A percentile compares a stretch with the other conserved stretches of the same genome.
Evolutionary conservation across 2,329 filamentous ascomycete genomes (phyloP).

Genomic region (Rachicladosporium sp.): DNA sequence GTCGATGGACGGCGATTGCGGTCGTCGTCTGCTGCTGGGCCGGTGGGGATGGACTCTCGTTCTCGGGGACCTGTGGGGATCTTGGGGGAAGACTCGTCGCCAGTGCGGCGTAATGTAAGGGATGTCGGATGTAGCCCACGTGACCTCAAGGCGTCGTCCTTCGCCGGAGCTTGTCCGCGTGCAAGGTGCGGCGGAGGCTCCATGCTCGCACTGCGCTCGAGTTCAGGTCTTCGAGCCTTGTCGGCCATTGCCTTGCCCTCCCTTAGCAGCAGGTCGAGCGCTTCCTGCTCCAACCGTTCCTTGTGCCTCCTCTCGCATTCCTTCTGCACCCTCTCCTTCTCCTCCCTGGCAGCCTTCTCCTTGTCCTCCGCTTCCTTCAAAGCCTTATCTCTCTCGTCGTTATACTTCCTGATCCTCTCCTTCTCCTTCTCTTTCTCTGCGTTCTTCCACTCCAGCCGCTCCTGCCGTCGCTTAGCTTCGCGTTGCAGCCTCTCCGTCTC

Average conservation of each 20-base stretch:
- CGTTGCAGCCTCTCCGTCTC: slow-evolving; percentile 32
- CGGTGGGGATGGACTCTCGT: slow-evolving; percentile 1
- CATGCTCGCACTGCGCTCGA: slow-evolving; percentile 32
- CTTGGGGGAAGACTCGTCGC: slow-evolving; percentile 10
- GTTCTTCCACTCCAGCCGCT: slow-evolving; percentile 34
- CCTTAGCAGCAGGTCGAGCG: slow-evolving; percentile 40
- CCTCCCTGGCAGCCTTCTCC: slow-evolving; percentile 37
- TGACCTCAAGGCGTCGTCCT: slow-evolving; percentile 18
- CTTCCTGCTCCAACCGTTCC: slow-evolving; percentile 43
- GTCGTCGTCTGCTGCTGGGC: slow-evolving; percentile 2
- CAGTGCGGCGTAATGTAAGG: slow-evolving; percentile 17
- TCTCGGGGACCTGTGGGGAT: no score
- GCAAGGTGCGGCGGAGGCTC: slow-evolving; percentile 28
- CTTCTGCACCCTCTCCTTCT: slow-evolving; percentile 28
- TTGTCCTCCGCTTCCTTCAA: slow-evolving; percentile 38
- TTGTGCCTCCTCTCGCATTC: slow-evolving; percentile 33
- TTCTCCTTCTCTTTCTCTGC: slow-evolving; percentile 40
- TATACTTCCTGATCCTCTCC: slow-evolving; percentile 37
- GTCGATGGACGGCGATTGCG: slow-evolving; percentile 11
- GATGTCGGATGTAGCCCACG: slow-evolving; percentile 21
- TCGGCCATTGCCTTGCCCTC: slow-evolving; percentile 44
- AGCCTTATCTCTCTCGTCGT: slow-evolving; percentile 35
- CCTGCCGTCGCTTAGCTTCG: slow-evolving; percentile 36
- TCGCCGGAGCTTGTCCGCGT: no score
- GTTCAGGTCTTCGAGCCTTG: slow-evolving; percentile 39